Base-by-base conservation (phyloP, 352 stramenopile genomes). In the Halophytophthora polymorphica region DNA sequence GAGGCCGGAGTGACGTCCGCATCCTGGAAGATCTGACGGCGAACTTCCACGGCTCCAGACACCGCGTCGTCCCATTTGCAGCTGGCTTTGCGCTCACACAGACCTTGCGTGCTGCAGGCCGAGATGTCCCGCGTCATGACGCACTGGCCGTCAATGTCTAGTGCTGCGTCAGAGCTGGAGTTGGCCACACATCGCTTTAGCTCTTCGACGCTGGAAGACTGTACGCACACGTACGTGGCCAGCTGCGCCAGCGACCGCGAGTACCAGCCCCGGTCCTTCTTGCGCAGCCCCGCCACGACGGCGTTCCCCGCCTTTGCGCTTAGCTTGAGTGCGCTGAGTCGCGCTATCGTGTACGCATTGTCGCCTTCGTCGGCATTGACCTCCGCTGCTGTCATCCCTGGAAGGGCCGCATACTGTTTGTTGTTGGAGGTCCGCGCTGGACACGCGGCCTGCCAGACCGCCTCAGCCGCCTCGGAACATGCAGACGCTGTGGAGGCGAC, bases 51-150 rank as follows among this genome's bases (percentile, higher is more conserved):
- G 12, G 69, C 58, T n/a, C 55, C 61, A 10, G 50, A 52, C 5
- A 87, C 50, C 0, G 76, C 59, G 40, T 89, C 77, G 45, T 89
- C 70, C 83, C 83, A 93, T 53, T 90, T 87, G 75, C 83, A 93
- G 53, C 90, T 93, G 64, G 69, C 80, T 39, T 75, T 64, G 33
- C 77, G 77, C 47, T 93, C 83, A 36, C 83, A 93, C 37, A 80
- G 49, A 0, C 76, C 80, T 37, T 84, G 67, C 33, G 36, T 71
- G 44, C 56, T 69, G 69, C 80, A 93, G n/a, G 67, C 77, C 35
- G 77, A 56, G 0, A 53, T 28, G 17, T 74, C 80, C 3, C 52
- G 66, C 45, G 90, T 66, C 17, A 68, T 50, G 28, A 90, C 67
- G 43, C 83, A 93, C 12, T 72, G 61, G 37, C 72, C 73, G 31